A percentile compares a stretch with the other conserved stretches of the same genome.
These are phyloP conservation scores for Pisolithus microcarpus DNA, from an alignment of 768 basidiomycete genomes.

Conservation along the genomic window DNA sequence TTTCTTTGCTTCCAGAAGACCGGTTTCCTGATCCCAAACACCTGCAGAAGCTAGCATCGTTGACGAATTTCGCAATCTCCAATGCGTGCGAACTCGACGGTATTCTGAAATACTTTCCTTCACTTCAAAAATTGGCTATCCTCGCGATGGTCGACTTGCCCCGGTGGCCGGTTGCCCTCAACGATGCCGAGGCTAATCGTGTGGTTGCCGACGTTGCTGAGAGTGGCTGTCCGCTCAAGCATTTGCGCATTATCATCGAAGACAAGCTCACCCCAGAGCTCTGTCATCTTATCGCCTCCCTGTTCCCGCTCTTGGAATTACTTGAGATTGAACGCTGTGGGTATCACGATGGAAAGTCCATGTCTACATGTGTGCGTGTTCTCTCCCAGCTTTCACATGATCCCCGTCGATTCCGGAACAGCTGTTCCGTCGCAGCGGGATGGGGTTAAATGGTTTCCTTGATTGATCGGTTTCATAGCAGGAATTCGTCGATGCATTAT, in stretches of 20 bases:
- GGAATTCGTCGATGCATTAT: conserved; percentile 29
- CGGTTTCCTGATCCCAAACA: conserved; percentile 14
- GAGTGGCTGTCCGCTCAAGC: conserved; percentile 27
- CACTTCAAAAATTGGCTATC: conserved; percentile 23
- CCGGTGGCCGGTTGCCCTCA: conserved; percentile 30
- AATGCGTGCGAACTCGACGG: conserved; percentile 27
- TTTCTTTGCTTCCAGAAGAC: conserved; percentile 19
- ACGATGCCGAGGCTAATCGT: conserved; percentile 25
- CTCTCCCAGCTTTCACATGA: conserved; percentile 5
- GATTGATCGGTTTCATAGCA: conserved; percentile 21
- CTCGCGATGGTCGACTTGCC: conserved; percentile 29
- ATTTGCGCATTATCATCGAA: conserved; percentile 30
- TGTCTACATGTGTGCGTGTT: conserved; percentile 29
- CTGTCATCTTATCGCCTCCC: conserved; percentile 22
- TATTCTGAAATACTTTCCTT: conserved; percentile 24
- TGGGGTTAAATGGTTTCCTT: conserved; percentile 27
- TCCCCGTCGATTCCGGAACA: conserved; percentile 7
- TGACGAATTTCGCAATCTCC: conserved; percentile 30
- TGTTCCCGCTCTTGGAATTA: conserved; percentile 26
- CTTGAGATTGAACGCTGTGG: conserved; percentile 31
- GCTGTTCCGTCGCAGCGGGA: conserved; percentile 16
- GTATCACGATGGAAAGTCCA: conserved; percentile 31
- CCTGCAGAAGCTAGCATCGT: conserved; percentile 25
- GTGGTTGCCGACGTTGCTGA: conserved; percentile 24
- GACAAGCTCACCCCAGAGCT: conserved; percentile 29